Conservation (phyloP, 441 rosid genomes). For the Erodium moschatum region DNA sequence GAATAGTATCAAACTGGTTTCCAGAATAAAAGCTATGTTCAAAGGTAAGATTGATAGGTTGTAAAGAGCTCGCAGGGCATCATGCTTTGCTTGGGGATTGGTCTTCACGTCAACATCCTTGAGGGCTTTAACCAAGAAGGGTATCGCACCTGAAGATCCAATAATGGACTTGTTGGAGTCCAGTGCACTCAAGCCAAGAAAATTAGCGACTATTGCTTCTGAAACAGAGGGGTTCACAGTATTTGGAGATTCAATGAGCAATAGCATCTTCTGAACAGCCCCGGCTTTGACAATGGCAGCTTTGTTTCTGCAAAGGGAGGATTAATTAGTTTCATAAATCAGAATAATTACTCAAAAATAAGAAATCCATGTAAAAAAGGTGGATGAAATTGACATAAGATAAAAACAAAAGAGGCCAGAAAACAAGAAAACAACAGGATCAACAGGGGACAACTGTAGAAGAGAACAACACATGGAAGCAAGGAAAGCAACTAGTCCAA, state of each 20-base stretch:
- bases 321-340: not conserved
- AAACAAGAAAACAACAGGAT: not conserved
- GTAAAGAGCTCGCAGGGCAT: constrained; percentile 77
- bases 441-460: constrained; percentile 16
- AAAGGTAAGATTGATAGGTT: constrained; percentile 65
- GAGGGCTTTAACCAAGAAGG: constrained; percentile 57
- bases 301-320: constrained; percentile 58
- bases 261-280: constrained; percentile 83
- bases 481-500: constrained; percentile 35
- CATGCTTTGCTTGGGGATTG: constrained; percentile 64
- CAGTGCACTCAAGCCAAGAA: constrained; percentile 81
- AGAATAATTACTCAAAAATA: not conserved
- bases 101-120: constrained; percentile 22
- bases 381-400: not conserved
- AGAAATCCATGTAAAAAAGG: not conserved
- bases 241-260: constrained; percentile 57
- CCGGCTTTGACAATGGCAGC: constrained; percentile 97
- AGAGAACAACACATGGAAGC: constrained; percentile 16
- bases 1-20: constrained; percentile 49
- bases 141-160: constrained; percentile 87
- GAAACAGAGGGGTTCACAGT: constrained; percentile 46
- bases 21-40: constrained; percentile 48
- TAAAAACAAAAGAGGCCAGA: not conserved
- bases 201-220: constrained; percentile 81
- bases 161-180: constrained; percentile 82